Conservation (phyloP, 441 rosid species). For the Adansonia rubrostipa region DNA sequence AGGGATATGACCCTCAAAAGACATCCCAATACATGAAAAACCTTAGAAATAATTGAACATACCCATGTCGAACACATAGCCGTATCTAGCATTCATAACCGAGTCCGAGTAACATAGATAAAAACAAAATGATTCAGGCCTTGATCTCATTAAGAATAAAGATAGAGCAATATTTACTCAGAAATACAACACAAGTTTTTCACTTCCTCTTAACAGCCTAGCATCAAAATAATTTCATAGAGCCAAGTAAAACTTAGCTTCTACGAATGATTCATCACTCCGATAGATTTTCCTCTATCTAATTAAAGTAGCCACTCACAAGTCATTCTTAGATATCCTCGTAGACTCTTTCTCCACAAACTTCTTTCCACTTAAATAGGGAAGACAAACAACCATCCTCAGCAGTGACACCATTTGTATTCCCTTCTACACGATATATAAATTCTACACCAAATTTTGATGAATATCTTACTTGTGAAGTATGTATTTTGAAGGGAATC, state of each 20-base stretch:
- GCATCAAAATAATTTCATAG: not conserved
- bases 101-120: not conserved
- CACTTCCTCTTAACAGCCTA: constrained; percentile 14
- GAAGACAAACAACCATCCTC: constrained; percentile 9
- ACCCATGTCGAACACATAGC: too few species aligned
- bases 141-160: constrained; percentile 7
- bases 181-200: not conserved
- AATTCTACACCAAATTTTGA: constrained; percentile 17
- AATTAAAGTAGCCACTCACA: not conserved
- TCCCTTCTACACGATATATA: constrained; percentile 5
- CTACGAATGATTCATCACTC: constrained; percentile 10
- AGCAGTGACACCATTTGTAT: constrained; percentile 6
- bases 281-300: not conserved
- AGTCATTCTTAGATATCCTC: constrained; percentile 5
- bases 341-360: not conserved
- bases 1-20: too few species aligned
- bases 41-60: too few species aligned
- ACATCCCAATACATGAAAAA: too few species aligned
- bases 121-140: constrained; percentile 8
- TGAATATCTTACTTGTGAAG: constrained; percentile 14
- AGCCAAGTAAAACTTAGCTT: not conserved
- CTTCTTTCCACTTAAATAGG: constrained; percentile 14
- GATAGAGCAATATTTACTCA: not conserved
- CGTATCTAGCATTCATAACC: too few species aligned
- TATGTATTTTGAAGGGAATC: constrained; percentile 1